Base-by-base conservation (phyloP, 2,329 filamentous ascomycete species). In the Mollisiaceae sp. region DNA sequence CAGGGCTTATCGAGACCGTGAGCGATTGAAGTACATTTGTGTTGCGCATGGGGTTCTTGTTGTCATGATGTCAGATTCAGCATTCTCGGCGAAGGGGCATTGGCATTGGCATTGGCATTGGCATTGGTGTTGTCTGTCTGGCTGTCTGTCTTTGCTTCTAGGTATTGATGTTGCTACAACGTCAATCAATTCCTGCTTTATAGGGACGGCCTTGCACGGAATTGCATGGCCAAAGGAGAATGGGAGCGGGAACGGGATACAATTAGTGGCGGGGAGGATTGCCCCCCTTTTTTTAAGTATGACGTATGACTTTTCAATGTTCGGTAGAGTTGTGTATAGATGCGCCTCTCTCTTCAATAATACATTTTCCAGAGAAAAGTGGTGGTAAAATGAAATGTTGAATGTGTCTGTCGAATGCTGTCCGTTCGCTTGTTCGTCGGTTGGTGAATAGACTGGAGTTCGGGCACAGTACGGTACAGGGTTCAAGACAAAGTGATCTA, bases 1-100 rank as follows among this genome's bases (percentile, higher is more conserved):
- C 83, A 86, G 72, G 83, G 82, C 59, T 81, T 84, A 69, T 80
- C 78, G 69, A 78, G 82, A 73, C 79, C 80, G 24, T 82, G 54
- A 71, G 54, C 57, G 58, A 58, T 14, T 14, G 38, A 38, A 45
- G 20, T 47, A 63, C 35, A 50, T 50, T 38, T 65, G 47, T 63
- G 60, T n/a, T n/a, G n/a, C n/a, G n/a, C n/a, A n/a, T n/a, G n/a
- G n/a, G n/a, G n/a, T n/a, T n/a, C n/a, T n/a, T n/a, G n/a, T n/a
- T n/a, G n/a, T n/a, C n/a, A n/a, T n/a, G n/a, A n/a, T n/a, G 45
- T 50, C 12, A 22, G n/a, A 60, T 59, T 38, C 38, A 64, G 68
- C 62, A 70, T 66, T 68, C 63, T 63, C 62, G 70, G 65, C 67
- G 65, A 67, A 65, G 45, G 63, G 59, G 43, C 56, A 59, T 66